These are phyloP conservation scores for Laguncularia racemosa DNA, from an alignment of 345 rosid genomes.

Conservation along the genomic window DNA sequence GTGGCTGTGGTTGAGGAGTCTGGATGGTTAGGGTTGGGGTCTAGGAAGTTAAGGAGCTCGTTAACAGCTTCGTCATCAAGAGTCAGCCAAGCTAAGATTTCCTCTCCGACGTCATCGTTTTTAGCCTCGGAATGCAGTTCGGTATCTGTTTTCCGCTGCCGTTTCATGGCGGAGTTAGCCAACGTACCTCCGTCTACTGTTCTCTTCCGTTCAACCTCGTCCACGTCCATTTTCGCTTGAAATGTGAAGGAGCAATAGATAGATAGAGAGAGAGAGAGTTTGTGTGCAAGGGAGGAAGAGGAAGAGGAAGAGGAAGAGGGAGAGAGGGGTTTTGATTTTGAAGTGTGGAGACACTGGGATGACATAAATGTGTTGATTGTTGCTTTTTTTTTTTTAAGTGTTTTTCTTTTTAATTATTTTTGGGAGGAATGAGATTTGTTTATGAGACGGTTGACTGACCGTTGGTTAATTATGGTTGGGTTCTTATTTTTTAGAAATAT, in stretches of 20 bases:
- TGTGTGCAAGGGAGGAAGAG: slow-evolving; percentile 9
- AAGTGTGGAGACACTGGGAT: not conserved
- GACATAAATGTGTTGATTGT: not conserved
- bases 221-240: too few species aligned
- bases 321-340: not conserved
- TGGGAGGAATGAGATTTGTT: too few species aligned
- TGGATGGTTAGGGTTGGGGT: slow-evolving; percentile 9
- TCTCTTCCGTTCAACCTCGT: slow-evolving; percentile 23
- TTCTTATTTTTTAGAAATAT: too few species aligned
- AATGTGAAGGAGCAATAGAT: too few species aligned
- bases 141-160: not conserved
- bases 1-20: slow-evolving; percentile 3
- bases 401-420: too few species aligned
- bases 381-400: too few species aligned
- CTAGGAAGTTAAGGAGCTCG: slow-evolving; percentile 55
- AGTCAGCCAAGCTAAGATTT: slow-evolving; percentile 25
- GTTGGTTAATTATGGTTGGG: too few species aligned
- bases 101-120: slow-evolving; percentile 13
- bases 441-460: too few species aligned
- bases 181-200: not conserved
- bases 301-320: not conserved
- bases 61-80: slow-evolving; percentile 34
- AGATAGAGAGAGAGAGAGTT: too few species aligned
- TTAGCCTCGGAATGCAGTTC: not conserved
- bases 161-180: slow-evolving; percentile 8